phyloP scores from a whole-genome alignment of 306 rosid genomes.

The Geum urbanum region DNA sequence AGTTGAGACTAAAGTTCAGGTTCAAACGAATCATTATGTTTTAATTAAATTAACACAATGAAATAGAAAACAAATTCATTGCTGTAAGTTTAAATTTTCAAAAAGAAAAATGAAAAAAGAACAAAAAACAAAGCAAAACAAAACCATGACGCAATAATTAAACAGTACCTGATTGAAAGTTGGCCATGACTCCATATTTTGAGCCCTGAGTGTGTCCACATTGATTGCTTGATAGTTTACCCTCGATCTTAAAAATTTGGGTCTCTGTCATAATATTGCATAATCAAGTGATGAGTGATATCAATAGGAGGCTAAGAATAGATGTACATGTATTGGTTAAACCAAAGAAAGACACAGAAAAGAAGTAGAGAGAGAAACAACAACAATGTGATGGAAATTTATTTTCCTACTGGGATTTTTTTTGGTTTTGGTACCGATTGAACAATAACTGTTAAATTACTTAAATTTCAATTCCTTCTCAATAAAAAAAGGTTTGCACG shows the following conservation, averaged over 20 bases:
- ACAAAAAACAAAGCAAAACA: neutral
- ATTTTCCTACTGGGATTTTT: neutral
- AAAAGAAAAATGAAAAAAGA: too few species aligned
- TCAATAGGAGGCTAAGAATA: neutral
- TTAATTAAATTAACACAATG: neutral
- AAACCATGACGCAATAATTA: neutral
- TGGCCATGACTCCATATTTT: slow-evolving; percentile 90
- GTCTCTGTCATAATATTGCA: slow-evolving; percentile 48
- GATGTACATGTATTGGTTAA: too few species aligned
- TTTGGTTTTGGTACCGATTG: neutral
- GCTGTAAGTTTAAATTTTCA: neutral
- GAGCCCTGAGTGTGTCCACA: slow-evolving; percentile 78
- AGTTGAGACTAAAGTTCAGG: neutral
- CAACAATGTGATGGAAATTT: too few species aligned
- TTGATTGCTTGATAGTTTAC: slow-evolving; percentile 81
- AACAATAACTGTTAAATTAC: neutral
- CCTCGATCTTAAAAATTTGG: slow-evolving; percentile 72
- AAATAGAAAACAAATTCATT: neutral
- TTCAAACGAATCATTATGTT: neutral
- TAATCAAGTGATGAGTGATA: neutral
- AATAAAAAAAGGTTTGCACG: neutral
- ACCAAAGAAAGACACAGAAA: neutral
- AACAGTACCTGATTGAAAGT: slow-evolving; percentile 80
- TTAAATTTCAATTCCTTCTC: neutral
- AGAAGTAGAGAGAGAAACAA: neutral